A percentile compares a stretch with the other conserved stretches of the same genome.
phyloP scores from a whole-genome alignment of 2,329 filamentous ascomycete genomes.

The Epichloe scottii region DNA sequence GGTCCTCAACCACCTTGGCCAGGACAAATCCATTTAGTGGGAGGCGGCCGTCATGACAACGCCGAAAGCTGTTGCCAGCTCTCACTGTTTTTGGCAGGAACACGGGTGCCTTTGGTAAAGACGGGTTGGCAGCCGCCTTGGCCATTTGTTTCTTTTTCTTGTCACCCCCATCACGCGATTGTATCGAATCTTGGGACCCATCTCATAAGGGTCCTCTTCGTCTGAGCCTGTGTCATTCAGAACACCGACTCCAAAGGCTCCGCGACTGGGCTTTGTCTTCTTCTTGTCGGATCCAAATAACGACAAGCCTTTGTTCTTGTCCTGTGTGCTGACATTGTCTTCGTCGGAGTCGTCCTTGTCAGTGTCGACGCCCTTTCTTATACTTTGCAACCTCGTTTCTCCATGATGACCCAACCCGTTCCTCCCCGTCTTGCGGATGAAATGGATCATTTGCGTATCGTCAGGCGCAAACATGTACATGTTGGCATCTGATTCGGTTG shows the following conservation, averaged over 20 bases:
- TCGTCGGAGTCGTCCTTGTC: conserved; percentile 35
- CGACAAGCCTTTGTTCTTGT: conserved; percentile 5
- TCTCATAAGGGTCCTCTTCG: conserved; percentile 86
- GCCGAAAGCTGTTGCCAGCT: conserved; percentile 27
- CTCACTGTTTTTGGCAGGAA: conserved; percentile 52
- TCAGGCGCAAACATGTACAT: conserved; percentile 76
- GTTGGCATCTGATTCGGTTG: conserved; percentile 26
- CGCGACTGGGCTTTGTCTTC: conserved; percentile 37
- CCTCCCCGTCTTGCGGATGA: conserved; percentile 52
- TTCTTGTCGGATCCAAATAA: conserved; percentile 26
- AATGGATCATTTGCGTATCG: conserved; percentile 56
- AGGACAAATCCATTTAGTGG: conserved; percentile 73
- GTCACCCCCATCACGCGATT: conserved; percentile 68
- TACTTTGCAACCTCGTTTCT: conserved; percentile 37
- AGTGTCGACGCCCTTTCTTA: conserved; percentile 22
- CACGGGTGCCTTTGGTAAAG: conserved; percentile 53
- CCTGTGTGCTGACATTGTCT: conserved; percentile 7
- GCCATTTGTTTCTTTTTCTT: conserved; percentile 60
- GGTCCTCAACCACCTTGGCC: conserved; percentile 35
- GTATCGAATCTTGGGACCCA: conserved; percentile 83
- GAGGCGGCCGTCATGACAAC: conserved; percentile 72
- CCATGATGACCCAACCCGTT: conserved; percentile 59
- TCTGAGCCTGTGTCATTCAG: conserved; percentile 91
- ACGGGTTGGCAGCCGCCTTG: conserved; percentile 45
- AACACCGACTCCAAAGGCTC: conserved; percentile 76